Percentiles rank a stretch among this genome's conserved stretches.
Evolutionary conservation across 768 basidiomycete genomes (phyloP).

Genomic region (Mycena maculata): DNA sequence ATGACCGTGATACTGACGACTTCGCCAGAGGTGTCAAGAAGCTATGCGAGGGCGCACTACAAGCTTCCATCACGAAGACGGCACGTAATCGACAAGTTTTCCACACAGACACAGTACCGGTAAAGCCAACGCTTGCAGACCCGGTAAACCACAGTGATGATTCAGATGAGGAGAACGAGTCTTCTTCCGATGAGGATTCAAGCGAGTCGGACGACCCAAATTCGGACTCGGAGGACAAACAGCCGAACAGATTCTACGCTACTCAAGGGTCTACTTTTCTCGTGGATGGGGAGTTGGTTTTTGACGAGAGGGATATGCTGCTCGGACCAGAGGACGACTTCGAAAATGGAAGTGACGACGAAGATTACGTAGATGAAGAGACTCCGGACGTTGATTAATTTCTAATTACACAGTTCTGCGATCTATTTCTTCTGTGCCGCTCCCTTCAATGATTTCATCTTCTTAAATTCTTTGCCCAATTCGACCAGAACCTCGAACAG

Average conservation of each 20-base stretch:
- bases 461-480: background rate
- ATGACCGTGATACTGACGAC: conserved; percentile 29
- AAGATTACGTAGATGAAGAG: too few relatives aligned
- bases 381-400: too few relatives aligned
- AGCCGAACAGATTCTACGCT: background rate
- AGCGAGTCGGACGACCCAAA: background rate
- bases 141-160: too few relatives aligned
- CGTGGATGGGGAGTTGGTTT: background rate
- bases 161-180: background rate
- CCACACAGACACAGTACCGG: background rate
- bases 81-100: background rate
- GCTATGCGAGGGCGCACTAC: conserved; percentile 26
- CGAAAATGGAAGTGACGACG: background rate
- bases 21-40: conserved; percentile 28
- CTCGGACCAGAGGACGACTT: background rate
- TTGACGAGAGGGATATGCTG: conserved; percentile 19
- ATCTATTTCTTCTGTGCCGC: too few relatives aligned
- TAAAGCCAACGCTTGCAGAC: background rate
- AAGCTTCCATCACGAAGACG: conserved; percentile 19
- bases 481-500: background rate
- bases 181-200: background rate
- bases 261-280: background rate
- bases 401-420: too few relatives aligned
- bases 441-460: too few relatives aligned
- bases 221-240: background rate